Evolutionary conservation across 2,329 filamentous ascomycete genomes (phyloP).

Genomic region (Bipolaris zeicola): DNA sequence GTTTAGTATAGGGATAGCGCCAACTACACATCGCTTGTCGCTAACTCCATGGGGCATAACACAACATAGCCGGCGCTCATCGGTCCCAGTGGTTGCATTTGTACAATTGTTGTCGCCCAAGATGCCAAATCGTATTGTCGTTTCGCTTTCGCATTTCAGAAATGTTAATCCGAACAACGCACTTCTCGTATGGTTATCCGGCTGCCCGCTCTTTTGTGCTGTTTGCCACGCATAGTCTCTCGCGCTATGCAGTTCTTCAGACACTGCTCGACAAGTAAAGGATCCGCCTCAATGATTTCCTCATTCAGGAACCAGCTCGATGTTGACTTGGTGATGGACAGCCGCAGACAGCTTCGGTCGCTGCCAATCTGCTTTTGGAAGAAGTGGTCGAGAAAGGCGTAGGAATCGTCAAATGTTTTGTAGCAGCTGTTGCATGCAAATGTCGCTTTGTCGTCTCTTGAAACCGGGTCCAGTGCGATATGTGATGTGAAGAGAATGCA

Average conservation of each 20-base stretch:
- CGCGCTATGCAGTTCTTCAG: conserved; percentile 40
- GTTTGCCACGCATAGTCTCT: conserved; percentile 32
- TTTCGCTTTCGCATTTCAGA: neutral
- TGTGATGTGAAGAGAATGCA: conserved; percentile 43
- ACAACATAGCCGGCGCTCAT: neutral
- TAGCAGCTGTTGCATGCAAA: conserved; percentile 46
- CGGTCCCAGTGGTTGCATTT: neutral
- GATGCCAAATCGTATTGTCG: neutral
- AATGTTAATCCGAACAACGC: conserved; percentile 1
- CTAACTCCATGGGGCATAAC: neutral
- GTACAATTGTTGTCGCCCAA: neutral
- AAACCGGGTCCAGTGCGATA: conserved; percentile 13
- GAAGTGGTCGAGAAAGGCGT: conserved; percentile 44
- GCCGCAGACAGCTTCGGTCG: conserved; percentile 36
- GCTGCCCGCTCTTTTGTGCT: conserved; percentile 24
- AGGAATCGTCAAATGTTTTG: conserved; percentile 44
- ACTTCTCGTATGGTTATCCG: conserved; percentile 24
- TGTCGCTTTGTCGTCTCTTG: conserved; percentile 25
- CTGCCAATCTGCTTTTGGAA: conserved; percentile 44
- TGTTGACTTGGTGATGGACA: conserved; percentile 19
- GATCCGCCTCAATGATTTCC: conserved; percentile 28
- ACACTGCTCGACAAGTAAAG: conserved; percentile 37
- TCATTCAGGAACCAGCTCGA: conserved; percentile 24
- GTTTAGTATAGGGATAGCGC: neutral
- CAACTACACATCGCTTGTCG: neutral